A percentile compares a stretch with the other conserved stretches of the same genome.
Evolutionary conservation across 805 yeast genomes (phyloP).

Genomic region (Saturnispora gosingensis): DNA sequence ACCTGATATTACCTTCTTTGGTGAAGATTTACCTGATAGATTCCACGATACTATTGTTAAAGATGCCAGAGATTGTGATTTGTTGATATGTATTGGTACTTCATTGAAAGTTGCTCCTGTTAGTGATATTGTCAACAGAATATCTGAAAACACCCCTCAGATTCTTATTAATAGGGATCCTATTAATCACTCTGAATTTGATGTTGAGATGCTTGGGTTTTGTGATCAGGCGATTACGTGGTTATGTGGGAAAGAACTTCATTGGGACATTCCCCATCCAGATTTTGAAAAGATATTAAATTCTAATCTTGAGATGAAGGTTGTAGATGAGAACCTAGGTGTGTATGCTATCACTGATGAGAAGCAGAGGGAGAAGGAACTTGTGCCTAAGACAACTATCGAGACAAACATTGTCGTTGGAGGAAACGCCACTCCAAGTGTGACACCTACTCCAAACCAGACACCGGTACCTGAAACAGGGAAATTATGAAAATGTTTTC

Average conservation of each 20-base stretch:
- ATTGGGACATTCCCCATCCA: constrained; percentile 55
- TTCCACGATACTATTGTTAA: constrained; percentile 52
- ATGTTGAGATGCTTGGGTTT: constrained; percentile 63
- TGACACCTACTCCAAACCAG: neutral
- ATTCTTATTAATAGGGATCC: constrained; percentile 71
- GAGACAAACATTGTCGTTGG: neutral
- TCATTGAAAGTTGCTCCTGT: constrained; percentile 91
- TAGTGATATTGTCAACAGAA: constrained; percentile 69
- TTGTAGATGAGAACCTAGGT: constrained; percentile 26
- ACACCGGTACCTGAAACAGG: neutral
- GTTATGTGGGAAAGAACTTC: constrained; percentile 41
- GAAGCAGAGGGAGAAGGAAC: constrained; percentile 15
- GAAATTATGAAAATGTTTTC: neutral
- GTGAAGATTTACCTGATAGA: constrained; percentile 66
- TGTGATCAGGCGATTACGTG: constrained; percentile 77
- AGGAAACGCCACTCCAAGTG: neutral
- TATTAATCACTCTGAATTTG: constrained; percentile 69
- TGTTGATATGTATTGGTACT: constrained; percentile 80
- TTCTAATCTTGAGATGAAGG: constrained; percentile 24
- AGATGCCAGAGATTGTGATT: constrained; percentile 64
- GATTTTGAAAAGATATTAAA: constrained; percentile 32
- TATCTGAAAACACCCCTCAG: constrained; percentile 72
- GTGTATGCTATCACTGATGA: constrained; percentile 28
- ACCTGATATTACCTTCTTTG: constrained; percentile 89
- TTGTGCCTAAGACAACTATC: neutral